Percentiles rank a stretch among this genome's conserved stretches.
Evolutionary conservation across 2,329 filamentous ascomycete species (phyloP).

Genomic region (Uncinocarpus reesii): DNA sequence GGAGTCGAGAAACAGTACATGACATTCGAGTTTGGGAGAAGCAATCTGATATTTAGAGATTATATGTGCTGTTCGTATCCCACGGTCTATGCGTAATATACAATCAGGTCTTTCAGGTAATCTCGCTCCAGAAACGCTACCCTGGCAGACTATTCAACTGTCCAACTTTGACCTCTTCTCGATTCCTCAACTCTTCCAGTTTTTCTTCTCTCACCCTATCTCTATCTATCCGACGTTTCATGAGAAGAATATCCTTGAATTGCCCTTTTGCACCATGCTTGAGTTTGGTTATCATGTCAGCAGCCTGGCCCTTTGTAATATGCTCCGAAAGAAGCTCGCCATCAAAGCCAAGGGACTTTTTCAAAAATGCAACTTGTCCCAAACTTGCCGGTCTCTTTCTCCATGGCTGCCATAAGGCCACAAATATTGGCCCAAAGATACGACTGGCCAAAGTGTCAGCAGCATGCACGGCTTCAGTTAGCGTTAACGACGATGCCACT

Average conservation of each 20-base stretch:
- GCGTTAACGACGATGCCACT: conserved; percentile 54
- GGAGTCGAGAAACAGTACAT: no score
- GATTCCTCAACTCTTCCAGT: conserved; percentile 22
- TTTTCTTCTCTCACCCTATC: conserved; percentile 27
- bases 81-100: background rate
- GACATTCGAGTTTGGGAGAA: no score
- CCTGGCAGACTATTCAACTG: conserved; percentile 25
- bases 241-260: conserved; percentile 47
- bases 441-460: conserved; percentile 69
- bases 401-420: conserved; percentile 59
- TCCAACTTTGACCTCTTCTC: conserved; percentile 40
- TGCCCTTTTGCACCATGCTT: conserved; percentile 65
- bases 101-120: background rate
- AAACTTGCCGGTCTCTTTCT: conserved; percentile 52
- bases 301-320: conserved; percentile 69
- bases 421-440: conserved; percentile 57
- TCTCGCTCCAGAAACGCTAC: background rate
- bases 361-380: conserved; percentile 39
- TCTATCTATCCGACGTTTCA: conserved; percentile 42
- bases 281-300: conserved; percentile 84
- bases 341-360: conserved; percentile 38
- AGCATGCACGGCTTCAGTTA: conserved; percentile 68
- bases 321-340: conserved; percentile 51
- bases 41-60: no score
- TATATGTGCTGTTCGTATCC: no score